Evolutionary conservation across 345 rosid genomes (phyloP).

Genomic region (Lenwebbia sp.): DNA sequence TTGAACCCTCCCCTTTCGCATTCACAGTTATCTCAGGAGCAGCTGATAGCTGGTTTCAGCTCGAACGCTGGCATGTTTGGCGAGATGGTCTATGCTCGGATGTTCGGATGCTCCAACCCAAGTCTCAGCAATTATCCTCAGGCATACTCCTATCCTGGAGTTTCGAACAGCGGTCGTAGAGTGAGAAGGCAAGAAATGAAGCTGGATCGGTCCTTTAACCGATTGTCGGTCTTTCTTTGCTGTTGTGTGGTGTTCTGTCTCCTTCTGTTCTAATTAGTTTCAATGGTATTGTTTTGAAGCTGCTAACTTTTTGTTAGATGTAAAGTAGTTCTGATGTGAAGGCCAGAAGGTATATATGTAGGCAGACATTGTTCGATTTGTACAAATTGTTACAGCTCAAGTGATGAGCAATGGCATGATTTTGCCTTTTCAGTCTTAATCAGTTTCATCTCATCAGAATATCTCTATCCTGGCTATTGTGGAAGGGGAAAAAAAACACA

Average conservation of each 20-base stretch:
- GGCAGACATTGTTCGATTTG: not conserved
- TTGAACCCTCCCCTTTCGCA: not conserved
- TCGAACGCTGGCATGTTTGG: conserved; percentile 55
- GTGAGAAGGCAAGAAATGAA: conserved; percentile 58
- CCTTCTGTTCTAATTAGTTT: conserved; percentile 31
- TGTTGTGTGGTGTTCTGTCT: conserved; percentile 64
- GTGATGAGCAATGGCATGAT: not conserved
- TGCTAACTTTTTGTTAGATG: not conserved
- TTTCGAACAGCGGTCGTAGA: conserved; percentile 19
- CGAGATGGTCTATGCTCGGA: conserved; percentile 35
- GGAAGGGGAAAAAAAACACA: too few species aligned
- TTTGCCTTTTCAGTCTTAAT: too few species aligned
- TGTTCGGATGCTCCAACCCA: conserved; percentile 27
- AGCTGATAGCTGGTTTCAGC: conserved; percentile 4
- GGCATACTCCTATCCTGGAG: conserved; percentile 11
- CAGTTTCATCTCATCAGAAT: too few species aligned
- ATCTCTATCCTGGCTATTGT: too few species aligned
- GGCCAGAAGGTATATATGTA: not conserved
- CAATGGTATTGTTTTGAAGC: not conserved
- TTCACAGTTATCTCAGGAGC: not conserved
- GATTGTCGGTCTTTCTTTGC: conserved; percentile 51
- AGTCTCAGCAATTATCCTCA: conserved; percentile 31
- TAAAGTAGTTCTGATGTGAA: not conserved
- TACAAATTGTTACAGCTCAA: not conserved
- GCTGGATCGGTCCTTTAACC: conserved; percentile 46